Evolutionary conservation across 495 filamentous ascomycete genomes (phyloP).

Genomic region (Recurvomyces mirabilis): DNA sequence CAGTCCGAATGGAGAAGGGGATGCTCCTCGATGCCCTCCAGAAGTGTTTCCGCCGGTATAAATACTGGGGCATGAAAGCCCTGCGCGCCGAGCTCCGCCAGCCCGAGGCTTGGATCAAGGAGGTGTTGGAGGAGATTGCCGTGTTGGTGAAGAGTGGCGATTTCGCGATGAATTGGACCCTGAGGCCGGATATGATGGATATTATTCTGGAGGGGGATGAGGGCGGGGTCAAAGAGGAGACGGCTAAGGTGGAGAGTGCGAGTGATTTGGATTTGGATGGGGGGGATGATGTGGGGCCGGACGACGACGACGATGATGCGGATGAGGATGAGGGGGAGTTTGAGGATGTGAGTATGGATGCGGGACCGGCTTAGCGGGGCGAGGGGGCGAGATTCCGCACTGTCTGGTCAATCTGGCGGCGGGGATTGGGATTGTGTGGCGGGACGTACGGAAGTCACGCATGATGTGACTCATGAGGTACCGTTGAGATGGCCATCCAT

Average conservation of each 20-base stretch:
- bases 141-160: slow-evolving; percentile 65
- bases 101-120: slow-evolving; percentile 83
- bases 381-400: too few relatives aligned
- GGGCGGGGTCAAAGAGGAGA: slow-evolving; percentile 10
- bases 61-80: slow-evolving; percentile 80
- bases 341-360: slow-evolving; percentile 27
- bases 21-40: slow-evolving; percentile 77
- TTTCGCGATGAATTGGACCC: slow-evolving; percentile 72
- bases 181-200: slow-evolving; percentile 56
- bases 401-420: too few relatives aligned
- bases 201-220: slow-evolving; percentile 2
- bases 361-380: too few relatives aligned
- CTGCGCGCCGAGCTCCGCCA: slow-evolving; percentile 63
- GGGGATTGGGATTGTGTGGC: too few relatives aligned
- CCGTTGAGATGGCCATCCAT: too few relatives aligned
- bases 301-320: slow-evolving; percentile 13
- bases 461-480: too few relatives aligned
- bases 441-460: too few relatives aligned
- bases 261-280: neutral
- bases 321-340: slow-evolving; percentile 23
- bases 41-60: slow-evolving; percentile 65
- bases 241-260: slow-evolving; percentile 12
- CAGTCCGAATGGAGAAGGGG: slow-evolving; percentile 73
- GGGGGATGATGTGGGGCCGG: slow-evolving; percentile 7
- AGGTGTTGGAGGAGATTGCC: slow-evolving; percentile 72